These are phyloP conservation scores for Didymella sp. DNA, from an alignment of 2,329 filamentous ascomycete species.

Conservation along the genomic window DNA sequence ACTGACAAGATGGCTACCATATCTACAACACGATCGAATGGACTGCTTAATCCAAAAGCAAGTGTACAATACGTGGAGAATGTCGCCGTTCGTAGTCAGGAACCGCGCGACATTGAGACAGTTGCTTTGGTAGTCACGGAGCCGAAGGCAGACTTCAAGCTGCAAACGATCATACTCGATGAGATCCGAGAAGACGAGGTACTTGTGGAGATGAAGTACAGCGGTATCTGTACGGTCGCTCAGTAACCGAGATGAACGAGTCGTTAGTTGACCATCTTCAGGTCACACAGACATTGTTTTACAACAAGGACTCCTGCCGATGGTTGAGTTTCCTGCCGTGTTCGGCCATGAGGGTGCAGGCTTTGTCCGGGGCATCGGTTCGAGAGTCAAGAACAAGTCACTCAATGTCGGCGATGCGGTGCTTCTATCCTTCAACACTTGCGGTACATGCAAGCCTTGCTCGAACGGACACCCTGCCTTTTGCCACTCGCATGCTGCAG, in stretches of 20 bases:
- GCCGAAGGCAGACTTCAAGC: constrained; percentile 11
- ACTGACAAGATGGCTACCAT: background rate
- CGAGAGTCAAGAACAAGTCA: constrained; percentile 7
- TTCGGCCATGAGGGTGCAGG: constrained; percentile 58
- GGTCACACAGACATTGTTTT: constrained; percentile 60
- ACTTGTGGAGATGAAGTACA: constrained; percentile 60
- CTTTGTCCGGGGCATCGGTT: constrained; percentile 13
- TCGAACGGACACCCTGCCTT: constrained; percentile 54
- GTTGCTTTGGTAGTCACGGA: constrained; percentile 12
- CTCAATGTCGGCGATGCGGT: constrained; percentile 52
- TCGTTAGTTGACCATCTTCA: background rate
- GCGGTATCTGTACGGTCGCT: constrained; percentile 54
- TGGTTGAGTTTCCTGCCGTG: constrained; percentile 51
- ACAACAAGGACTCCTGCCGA: constrained; percentile 39
- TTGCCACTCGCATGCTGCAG: constrained; percentile 54
- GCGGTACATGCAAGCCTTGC: constrained; percentile 57
- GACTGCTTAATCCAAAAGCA: background rate
- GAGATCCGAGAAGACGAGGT: constrained; percentile 53
- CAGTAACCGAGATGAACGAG: background rate
- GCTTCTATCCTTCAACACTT: constrained; percentile 55
- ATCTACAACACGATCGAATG: background rate
- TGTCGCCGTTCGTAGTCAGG: background rate
- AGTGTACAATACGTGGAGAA: background rate
- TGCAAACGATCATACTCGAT: constrained; percentile 14
- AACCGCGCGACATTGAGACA: constrained; percentile 2